Base-by-base conservation (phyloP, 352 stramenopile genomes). In the Phytophthora citrophthora region DNA sequence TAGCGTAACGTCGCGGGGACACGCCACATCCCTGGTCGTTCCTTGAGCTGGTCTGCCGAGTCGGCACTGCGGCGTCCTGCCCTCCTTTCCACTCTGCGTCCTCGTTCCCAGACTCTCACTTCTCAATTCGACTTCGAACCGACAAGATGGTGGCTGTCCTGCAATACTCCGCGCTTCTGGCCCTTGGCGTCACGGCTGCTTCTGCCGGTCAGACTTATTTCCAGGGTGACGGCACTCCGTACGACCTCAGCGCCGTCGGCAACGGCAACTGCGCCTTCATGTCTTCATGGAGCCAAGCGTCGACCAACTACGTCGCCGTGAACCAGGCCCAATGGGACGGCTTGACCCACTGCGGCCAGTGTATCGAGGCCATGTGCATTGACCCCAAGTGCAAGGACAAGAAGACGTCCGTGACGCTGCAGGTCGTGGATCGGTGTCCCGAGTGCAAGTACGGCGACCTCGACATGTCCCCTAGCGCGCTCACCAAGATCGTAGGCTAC, bases 301-400 rank as follows among this genome's bases (percentile, higher is more conserved):
- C 55, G 16, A 61, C 48, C 41, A 70, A 70, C 43, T 70, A 70
- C 62, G 62, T 70, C 24, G 62, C 62, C 29, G 32, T 70, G 49
- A 70, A 71, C 55, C 63, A 66, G 43, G 63, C 55, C 1, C 63
- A 71, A 61, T 71, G 63, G 63, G 63, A 71, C 26, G 29, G 55
- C 20, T 27, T 66, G 41, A 70, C 50, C 4, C 63, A 71, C 49
- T 67, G 63, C 56, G 63, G 63, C 11, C 63, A 71, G 49, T 71
- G 63, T 38, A 67, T 71, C 12, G 63, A 71, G 43, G 63, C 63
- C 2, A 71, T 55, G 36, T 71, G 63, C 55, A 71, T 61, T 44
- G 55, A 66, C 63, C 44, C 24, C 29, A 71, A 71, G 24, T 71
- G 63, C 44, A 71, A 67, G 56, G 51, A 68, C 44, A 54, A 66